A percentile compares a stretch with the other conserved stretches of the same genome.
These are phyloP conservation scores for Xylariales sp. DNA, from an alignment of 2,329 filamentous ascomycete species.

Conservation along the genomic window DNA sequence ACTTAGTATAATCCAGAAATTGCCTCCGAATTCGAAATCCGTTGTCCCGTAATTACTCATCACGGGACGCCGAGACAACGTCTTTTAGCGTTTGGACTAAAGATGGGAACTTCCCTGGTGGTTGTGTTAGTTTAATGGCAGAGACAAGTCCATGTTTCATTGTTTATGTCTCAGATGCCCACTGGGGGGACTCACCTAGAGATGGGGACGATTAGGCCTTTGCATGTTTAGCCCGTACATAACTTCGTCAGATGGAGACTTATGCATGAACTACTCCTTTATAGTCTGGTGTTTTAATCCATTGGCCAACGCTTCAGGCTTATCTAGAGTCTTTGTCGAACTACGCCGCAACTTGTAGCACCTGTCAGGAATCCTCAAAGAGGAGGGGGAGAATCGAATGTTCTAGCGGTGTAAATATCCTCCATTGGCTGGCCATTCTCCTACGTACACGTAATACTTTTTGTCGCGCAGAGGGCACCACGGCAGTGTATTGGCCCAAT, in stretches of 20 bases:
- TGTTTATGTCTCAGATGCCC: neutral
- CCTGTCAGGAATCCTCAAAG: neutral
- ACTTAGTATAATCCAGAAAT: too few species aligned
- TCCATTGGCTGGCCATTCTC: neutral
- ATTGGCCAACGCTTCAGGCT: neutral
- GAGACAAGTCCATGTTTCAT: neutral
- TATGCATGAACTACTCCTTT: neutral
- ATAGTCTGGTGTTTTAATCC: neutral
- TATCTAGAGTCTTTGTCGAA: neutral
- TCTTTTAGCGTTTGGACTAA: too few species aligned
- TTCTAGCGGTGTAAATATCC: neutral
- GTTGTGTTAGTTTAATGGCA: neutral
- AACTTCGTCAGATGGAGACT: neutral
- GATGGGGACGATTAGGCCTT: too few species aligned
- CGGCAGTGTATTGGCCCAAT: neutral
- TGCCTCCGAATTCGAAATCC: too few species aligned
- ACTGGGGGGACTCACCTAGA: too few species aligned
- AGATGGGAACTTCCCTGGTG: too few species aligned
- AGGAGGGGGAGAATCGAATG: neutral
- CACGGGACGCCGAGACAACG: neutral
- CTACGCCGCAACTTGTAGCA: neutral
- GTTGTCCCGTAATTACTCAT: neutral
- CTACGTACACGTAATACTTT: neutral
- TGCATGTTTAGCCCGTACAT: neutral
- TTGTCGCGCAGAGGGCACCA: neutral